Evolutionary conservation across 192 early-diverging fungal genomes (phyloP).

Genomic region (Rhizophlyctis rosea): DNA sequence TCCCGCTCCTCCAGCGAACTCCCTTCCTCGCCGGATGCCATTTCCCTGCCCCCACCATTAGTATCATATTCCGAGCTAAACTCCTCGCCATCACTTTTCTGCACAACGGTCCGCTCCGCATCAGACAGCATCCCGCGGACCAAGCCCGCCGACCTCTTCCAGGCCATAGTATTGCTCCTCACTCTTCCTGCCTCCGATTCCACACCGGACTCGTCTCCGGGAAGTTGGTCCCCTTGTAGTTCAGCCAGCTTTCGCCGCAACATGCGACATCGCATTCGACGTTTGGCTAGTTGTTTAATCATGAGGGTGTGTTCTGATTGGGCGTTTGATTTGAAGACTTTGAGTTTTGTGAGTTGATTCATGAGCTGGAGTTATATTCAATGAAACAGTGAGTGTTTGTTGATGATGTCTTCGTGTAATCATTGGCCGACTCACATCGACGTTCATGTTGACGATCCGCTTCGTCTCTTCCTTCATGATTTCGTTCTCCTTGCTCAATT

Average conservation of each 20-base stretch:
- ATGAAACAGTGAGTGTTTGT: too few relatives aligned
- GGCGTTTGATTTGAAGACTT: slow-evolving; percentile 16
- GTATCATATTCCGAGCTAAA: background rate
- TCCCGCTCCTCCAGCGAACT: background rate
- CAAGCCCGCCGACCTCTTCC: background rate
- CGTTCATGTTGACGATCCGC: slow-evolving; percentile 22
- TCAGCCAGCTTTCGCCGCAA: slow-evolving; percentile 17
- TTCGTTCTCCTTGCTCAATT: slow-evolving; percentile 29
- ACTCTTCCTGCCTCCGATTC: background rate
- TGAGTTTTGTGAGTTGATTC: slow-evolving; percentile 21
- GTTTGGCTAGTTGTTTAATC: slow-evolving; percentile 31
- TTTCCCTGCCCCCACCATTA: background rate
- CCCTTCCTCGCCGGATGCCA: background rate
- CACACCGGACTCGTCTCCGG: too few relatives aligned
- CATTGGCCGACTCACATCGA: slow-evolving; percentile 12
- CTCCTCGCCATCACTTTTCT: slow-evolving; percentile 6
- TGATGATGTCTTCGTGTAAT: slow-evolving; percentile 5
- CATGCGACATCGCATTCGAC: slow-evolving; percentile 21
- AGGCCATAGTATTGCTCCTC: too few relatives aligned
- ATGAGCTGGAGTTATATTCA: too few relatives aligned
- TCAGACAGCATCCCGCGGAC: background rate
- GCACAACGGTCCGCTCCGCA: background rate
- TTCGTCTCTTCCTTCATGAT: slow-evolving; percentile 31
- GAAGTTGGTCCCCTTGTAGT: too few relatives aligned
- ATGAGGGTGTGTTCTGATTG: slow-evolving; percentile 27